Evolutionary conservation across 2,329 filamentous ascomycete genomes (phyloP), one percentile per base, ranked within the genome.

Genomic region (Aspergillus terreus): DNA sequence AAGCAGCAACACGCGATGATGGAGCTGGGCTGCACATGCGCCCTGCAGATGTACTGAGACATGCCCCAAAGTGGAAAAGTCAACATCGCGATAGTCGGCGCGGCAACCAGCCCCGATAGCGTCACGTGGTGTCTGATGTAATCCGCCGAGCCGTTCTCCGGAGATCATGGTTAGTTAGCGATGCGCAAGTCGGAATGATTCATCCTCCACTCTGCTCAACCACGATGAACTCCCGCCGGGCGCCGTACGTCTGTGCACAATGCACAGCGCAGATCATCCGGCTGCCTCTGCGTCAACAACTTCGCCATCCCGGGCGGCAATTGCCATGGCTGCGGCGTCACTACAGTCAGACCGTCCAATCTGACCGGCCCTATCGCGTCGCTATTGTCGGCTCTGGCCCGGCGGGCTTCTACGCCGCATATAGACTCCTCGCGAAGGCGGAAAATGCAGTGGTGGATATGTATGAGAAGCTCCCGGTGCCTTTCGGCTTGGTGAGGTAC

Each of bases 361-460:
- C 52, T 47, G 72, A 75, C 52, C 73, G 78, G 44, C 82, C 83
- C 2, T 84, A 92, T 63, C 87, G 90, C 45, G 79, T 97, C 70
- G 94, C 92, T 53, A 82, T 97, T 56, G 83, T 97, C 60, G 94
- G 92, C 47, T 96, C 94, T 25, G 94, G 94, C 1, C 94, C 94
- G 1, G 94, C 94, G 11, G 94, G 94, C 2, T 99, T 97, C 76
- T 99, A 99, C 68, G 89, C 92, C 0, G 87, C 94, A 1, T 90
- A 94, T 64, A 83, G 91, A 52, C 80, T 96, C 50, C 86, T 97
- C 79, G 82, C 82, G 49, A 89, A 85, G 63, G 79, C 94, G 35
- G 78, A 84, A 19, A 77, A 85, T 66, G 85, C 86, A 0, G 80
- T 82, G 46, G 81, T 99, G 19, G 92, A 97, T 71, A 97, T 99